Evolutionary conservation across 495 filamentous ascomycete genomes (phyloP).

Genomic region (Tuber umbilicatum): DNA sequence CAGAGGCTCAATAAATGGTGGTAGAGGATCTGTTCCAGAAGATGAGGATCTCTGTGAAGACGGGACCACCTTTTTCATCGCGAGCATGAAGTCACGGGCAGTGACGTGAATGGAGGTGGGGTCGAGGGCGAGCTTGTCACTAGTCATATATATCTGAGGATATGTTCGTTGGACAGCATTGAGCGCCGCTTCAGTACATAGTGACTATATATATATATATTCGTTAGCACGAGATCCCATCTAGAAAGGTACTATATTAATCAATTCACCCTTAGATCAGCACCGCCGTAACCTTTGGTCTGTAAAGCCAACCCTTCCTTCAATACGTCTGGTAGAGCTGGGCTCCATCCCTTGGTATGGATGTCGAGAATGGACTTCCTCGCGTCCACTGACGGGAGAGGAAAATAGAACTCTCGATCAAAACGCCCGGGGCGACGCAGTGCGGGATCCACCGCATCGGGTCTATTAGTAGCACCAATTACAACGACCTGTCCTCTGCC

Average conservation of each 20-base stretch:
- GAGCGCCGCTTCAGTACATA: constrained; percentile 96
- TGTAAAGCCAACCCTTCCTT: constrained; percentile 76
- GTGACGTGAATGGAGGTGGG: constrained; percentile 72
- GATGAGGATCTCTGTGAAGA: constrained; percentile 84
- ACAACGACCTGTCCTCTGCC: constrained; percentile 96
- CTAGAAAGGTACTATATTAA: background rate
- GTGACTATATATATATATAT: constrained; percentile 51
- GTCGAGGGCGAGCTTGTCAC: constrained; percentile 83
- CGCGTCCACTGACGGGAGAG: constrained; percentile 71
- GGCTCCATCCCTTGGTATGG: constrained; percentile 89
- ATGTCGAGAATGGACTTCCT: constrained; percentile 85
- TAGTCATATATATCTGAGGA: constrained; percentile 89
- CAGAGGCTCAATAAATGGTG: constrained; percentile 71
- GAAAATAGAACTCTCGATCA: constrained; percentile 96
- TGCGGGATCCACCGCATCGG: constrained; percentile 93
- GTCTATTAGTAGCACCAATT: constrained; percentile 94
- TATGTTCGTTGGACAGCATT: constrained; percentile 94
- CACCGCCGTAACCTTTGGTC: constrained; percentile 94
- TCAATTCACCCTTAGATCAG: constrained; percentile 60
- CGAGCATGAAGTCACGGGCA: constrained; percentile 93
- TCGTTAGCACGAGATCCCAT: constrained; percentile 3
- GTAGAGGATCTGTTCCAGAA: constrained; percentile 70
- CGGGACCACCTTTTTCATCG: constrained; percentile 89
- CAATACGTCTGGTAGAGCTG: constrained; percentile 63
- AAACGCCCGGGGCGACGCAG: constrained; percentile 90